Conservation (phyloP, 768 basidiomycete genomes). For the Tephrocybe sp. region DNA sequence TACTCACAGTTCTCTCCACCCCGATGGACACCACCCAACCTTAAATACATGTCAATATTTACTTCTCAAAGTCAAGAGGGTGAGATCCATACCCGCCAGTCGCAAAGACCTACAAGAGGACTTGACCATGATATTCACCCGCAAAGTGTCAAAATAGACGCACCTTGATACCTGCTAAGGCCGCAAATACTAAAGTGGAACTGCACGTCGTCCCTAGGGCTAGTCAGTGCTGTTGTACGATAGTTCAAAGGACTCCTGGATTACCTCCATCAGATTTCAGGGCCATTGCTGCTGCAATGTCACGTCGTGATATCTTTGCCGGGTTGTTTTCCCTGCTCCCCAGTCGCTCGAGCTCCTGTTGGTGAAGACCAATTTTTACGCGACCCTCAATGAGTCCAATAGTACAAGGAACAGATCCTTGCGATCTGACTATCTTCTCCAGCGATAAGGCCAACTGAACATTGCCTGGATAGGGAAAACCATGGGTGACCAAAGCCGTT, state of each 20-base stretch:
- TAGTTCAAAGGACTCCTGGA: background rate
- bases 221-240: background rate
- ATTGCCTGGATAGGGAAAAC: conserved; percentile 82
- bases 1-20: conserved; percentile 45
- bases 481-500: conserved; percentile 91
- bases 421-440: conserved; percentile 70
- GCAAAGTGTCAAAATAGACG: conserved; percentile 28
- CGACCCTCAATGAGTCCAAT: conserved; percentile 83
- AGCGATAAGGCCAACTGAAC: conserved; percentile 68
- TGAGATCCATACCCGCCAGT: conserved; percentile 81
- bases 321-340: conserved; percentile 50
- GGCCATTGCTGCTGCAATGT: conserved; percentile 76
- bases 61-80: background rate
- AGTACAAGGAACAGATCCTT: conserved; percentile 86
- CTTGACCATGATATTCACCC: background rate
- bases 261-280: conserved; percentile 72
- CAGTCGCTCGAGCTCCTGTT: conserved; percentile 64
- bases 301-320: conserved; percentile 76
- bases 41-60: conserved; percentile 20
- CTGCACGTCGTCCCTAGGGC: conserved; percentile 65
- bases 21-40: conserved; percentile 80
- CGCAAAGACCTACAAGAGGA: conserved; percentile 79
- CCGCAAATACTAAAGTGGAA: conserved; percentile 72
- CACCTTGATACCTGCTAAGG: conserved; percentile 86
- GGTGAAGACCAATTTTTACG: conserved; percentile 81